Evolutionary conservation across 345 rosid species (phyloP).

Genomic region (Conringia planisiliqua): DNA sequence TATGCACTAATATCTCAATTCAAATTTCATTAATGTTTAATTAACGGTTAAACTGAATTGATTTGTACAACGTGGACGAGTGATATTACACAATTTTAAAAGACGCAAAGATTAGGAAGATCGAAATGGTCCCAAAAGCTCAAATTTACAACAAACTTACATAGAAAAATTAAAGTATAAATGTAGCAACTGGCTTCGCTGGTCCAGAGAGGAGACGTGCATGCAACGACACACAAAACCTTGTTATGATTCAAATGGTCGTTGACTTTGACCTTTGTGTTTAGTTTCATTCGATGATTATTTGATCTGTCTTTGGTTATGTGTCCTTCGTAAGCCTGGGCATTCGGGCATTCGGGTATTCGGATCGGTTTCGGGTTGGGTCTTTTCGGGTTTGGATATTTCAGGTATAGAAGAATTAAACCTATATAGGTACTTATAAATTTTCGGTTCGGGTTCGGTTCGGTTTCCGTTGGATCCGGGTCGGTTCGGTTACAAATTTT

Average conservation of each 20-base stretch:
- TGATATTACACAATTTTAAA: neutral
- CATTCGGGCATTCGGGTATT: too few relatives aligned
- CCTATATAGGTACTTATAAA: too few relatives aligned
- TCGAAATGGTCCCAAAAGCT: neutral
- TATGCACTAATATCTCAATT: neutral
- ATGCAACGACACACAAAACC: constrained; percentile 4
- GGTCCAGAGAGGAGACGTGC: constrained; percentile 22
- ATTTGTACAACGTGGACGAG: neutral
- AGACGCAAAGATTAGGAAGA: neutral
- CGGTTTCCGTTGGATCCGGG: too few relatives aligned
- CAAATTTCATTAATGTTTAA: neutral
- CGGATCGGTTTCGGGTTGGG: too few relatives aligned
- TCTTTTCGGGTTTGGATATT: too few relatives aligned
- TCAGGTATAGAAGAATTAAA: too few relatives aligned
- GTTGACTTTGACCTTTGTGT: constrained; percentile 15
- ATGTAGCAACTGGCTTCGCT: neutral
- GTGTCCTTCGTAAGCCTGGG: too few relatives aligned
- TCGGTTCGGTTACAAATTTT: too few relatives aligned
- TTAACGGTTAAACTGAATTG: neutral
- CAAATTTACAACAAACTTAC: neutral
- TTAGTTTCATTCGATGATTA: neutral
- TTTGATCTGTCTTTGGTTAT: constrained; percentile 1
- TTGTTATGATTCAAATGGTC: neutral
- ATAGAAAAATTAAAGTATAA: neutral
- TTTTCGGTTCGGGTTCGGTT: too few relatives aligned